Evolutionary conservation across 306 rosid species (phyloP).

Genomic region (Dryas alaskensis): DNA sequence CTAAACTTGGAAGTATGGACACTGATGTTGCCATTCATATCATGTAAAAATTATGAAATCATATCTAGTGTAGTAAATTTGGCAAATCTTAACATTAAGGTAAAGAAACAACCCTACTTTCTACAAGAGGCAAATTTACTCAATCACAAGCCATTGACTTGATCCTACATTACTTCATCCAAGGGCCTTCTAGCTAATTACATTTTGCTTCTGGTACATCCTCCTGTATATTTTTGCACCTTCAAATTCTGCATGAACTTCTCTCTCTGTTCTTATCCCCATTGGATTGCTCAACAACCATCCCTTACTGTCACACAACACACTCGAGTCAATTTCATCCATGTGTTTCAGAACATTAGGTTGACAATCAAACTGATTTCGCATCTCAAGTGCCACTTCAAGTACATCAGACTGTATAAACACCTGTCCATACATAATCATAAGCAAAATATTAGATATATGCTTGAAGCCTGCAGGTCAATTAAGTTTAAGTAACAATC

Average conservation of each 20-base stretch:
- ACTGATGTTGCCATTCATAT: too few species aligned
- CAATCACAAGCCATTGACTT: not conserved
- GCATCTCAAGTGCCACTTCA: constrained; percentile 73
- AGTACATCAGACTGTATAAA: constrained; percentile 71
- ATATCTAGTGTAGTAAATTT: too few species aligned
- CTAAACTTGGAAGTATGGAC: too few species aligned
- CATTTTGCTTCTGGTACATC: constrained; percentile 50
- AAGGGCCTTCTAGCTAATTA: constrained; percentile 18
- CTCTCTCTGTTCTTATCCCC: constrained; percentile 91
- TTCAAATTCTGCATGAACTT: constrained; percentile 84
- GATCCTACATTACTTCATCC: not conserved
- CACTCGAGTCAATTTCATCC: constrained; percentile 33
- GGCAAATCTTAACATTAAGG: too few species aligned
- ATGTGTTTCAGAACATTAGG: constrained; percentile 43
- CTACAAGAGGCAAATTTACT: not conserved
- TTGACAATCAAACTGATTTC: constrained; percentile 62
- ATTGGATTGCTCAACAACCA: constrained; percentile 80
- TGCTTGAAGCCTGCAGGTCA: not conserved
- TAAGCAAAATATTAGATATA: not conserved
- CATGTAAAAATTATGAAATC: too few species aligned
- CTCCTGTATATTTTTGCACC: constrained; percentile 71
- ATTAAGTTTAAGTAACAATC: not conserved
- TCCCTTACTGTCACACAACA: constrained; percentile 61
- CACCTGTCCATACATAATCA: constrained; percentile 46
- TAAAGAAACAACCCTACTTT: too few species aligned